Evolutionary conservation across 2,329 filamentous ascomycete species (phyloP).

Genomic region (Fusarium subglutinans): DNA sequence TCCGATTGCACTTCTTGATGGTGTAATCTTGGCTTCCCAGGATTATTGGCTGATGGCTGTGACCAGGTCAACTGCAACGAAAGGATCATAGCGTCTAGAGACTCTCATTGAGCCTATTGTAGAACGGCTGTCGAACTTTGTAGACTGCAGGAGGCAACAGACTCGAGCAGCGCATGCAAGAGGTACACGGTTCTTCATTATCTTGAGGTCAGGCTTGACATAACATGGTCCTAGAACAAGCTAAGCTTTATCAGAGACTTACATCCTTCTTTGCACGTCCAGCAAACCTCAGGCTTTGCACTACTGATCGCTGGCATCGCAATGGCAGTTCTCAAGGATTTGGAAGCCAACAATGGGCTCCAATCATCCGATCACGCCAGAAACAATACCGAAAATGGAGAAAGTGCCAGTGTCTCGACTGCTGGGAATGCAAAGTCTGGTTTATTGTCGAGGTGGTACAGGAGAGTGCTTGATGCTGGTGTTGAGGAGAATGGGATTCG

Average conservation of each 20-base stretch:
- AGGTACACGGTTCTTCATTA: background rate
- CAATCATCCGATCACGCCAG: background rate
- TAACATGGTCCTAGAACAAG: background rate
- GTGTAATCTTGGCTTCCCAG: background rate
- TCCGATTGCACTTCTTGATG: constrained; percentile 1
- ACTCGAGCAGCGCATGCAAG: background rate
- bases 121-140: background rate
- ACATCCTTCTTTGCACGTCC: background rate
- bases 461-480: constrained; percentile 54
- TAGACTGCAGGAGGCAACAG: background rate
- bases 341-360: constrained; percentile 14
- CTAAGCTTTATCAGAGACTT: background rate
- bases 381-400: background rate
- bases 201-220: background rate
- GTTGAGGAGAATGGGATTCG: constrained; percentile 64
- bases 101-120: background rate
- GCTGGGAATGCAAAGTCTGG: constrained; percentile 42
- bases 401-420: constrained; percentile 43
- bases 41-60: background rate
- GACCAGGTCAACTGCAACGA: background rate
- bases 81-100: background rate
- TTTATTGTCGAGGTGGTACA: constrained; percentile 53
- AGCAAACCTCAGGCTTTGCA: background rate
- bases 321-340: constrained; percentile 1
- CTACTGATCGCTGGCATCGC: background rate